These are phyloP conservation scores for Saccharomycopsis babjevae DNA, from an alignment of 805 yeast genomes.

Conservation along the genomic window DNA sequence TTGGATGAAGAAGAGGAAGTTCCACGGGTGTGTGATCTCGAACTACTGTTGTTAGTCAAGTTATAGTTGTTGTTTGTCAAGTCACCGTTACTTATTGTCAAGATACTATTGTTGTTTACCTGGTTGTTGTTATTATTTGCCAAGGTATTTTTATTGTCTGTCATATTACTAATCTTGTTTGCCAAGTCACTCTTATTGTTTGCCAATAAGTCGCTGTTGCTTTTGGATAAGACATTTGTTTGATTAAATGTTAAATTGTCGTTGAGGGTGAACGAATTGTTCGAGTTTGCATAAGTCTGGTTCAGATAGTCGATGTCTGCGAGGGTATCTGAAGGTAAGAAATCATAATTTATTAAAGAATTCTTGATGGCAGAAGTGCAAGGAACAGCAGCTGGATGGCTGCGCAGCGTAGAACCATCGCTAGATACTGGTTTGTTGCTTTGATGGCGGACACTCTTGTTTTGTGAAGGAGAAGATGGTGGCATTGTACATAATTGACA, in stretches of 20 bases:
- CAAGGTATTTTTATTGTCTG: background rate
- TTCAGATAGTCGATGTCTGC: background rate
- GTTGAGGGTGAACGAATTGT: too few species aligned
- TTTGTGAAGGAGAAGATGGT: background rate
- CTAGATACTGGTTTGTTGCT: too few species aligned
- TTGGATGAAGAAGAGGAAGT: background rate
- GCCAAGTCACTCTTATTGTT: background rate
- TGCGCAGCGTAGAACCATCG: too few species aligned
- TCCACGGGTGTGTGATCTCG: background rate
- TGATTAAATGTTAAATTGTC: too few species aligned
- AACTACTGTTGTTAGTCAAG: background rate
- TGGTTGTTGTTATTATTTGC: background rate
- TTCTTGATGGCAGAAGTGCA: background rate
- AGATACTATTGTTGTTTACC: background rate
- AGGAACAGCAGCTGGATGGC: background rate
- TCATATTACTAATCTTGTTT: background rate
- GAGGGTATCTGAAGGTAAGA: background rate
- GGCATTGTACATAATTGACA: background rate
- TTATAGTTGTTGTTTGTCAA: background rate
- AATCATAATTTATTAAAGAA: background rate
- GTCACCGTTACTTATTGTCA: background rate
- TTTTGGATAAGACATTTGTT: too few species aligned
- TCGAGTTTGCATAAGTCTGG: background rate
- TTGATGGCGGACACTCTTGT: too few species aligned
- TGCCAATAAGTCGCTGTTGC: too few species aligned